Evolutionary conservation across 2,329 filamentous ascomycete genomes (phyloP), one percentile per base, ranked within the genome.

Genomic region (Sporothrix inflata): DNA sequence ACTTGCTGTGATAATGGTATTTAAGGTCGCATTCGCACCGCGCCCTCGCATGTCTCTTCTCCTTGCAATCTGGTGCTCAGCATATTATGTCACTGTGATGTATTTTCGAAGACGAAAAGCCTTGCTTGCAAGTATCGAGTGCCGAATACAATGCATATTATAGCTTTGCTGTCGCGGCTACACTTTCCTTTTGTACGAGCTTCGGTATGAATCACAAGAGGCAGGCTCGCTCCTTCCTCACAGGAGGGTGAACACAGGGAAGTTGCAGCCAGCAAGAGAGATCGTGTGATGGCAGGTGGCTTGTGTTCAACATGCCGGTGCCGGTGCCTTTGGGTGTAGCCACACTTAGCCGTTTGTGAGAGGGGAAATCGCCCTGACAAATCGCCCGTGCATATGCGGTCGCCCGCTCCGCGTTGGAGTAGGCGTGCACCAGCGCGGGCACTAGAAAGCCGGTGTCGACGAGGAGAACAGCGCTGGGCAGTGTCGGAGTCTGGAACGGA

Each of bases 301-400:
- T 49, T 34, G 60, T 65, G 60, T 45, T 65, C 60, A 65, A 8
- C 12, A 45, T 65, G 60, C 40, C 38, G 61, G 40, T 49, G 60
- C 38, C 34, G 60, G 60, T 63, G 42, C 42, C n/a, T 49, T 49
- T 49, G n/a, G 63, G 42, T 49, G 63, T 66, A 66, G 21, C 40
- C 40, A 63, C 38, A 63, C 21, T 45, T 27, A 24, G 30, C 14
- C 42, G 16, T 11, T 49, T 45, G 21, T 45, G 14, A 19, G 61
- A 63, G 61, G 40, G 34, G n/a, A 65, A 27, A 63, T 11, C 40
- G 24, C 63, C 24, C 24, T 49, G 24, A 14, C 63, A 66, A 66
- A 47, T 49, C 21, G 42, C 42, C 19, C 63, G 63, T 66, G 63
- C 42, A 66, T 49, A 34, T 34, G 60, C 11, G 30, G 16, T 61